Conservation (phyloP, 2,329 filamentous ascomycete species). For the Aspergillus sergii region DNA sequence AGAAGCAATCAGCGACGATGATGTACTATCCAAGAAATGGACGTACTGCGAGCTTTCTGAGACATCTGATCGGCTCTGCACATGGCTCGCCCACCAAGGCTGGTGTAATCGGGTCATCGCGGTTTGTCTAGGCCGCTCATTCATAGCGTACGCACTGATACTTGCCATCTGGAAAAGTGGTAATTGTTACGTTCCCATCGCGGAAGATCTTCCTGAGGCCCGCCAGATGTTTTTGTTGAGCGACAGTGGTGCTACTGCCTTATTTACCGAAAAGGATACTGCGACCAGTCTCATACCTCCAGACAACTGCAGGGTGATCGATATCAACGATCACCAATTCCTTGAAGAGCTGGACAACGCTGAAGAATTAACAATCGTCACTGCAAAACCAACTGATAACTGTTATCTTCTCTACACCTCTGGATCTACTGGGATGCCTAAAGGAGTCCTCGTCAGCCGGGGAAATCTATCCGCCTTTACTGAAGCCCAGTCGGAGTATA, state of each 20-base stretch:
- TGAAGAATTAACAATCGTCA: no score
- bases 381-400: neutral
- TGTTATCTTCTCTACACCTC: slow-evolving; percentile 19
- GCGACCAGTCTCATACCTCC: neutral
- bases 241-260: neutral
- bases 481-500: slow-evolving; percentile 16
- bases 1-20: neutral
- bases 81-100: neutral
- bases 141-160: slow-evolving; percentile 13
- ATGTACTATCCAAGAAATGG: neutral
- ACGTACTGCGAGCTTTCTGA: neutral
- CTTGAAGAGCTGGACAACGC: neutral
- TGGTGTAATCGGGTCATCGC: neutral
- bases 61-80: neutral
- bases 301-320: neutral
- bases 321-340: neutral
- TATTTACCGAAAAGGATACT: neutral
- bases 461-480: slow-evolving; percentile 16
- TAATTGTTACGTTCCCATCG: slow-evolving; percentile 17
- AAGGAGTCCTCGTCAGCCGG: slow-evolving; percentile 16
- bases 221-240: slow-evolving; percentile 5
- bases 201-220: slow-evolving; percentile 15
- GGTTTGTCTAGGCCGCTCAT: slow-evolving; percentile 4
- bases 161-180: slow-evolving; percentile 17
- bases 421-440: slow-evolving; percentile 17